Base-by-base conservation (phyloP, 164 flowering plant species). In the Annona cherimola region DNA sequence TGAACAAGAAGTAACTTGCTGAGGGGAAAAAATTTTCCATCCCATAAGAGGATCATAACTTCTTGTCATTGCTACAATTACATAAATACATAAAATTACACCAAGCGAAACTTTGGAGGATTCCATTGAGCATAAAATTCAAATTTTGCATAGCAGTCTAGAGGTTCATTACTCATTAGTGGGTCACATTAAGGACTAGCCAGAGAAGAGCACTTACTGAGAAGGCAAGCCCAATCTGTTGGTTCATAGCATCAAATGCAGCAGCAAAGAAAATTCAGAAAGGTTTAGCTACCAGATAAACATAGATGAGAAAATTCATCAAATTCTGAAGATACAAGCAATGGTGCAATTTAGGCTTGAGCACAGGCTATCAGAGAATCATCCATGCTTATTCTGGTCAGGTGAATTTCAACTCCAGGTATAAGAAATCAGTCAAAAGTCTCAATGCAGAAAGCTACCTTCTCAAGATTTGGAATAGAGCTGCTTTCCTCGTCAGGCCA, bases 401-500 rank as follows among this genome's bases (percentile, higher is more conserved):
- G 18, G 35, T 26, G 35, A 26, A 26, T 26, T 26, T 26, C 35
- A 26, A 26, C 35, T 26, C 35, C 14, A 50, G 11, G 57, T 50
- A 50, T 50, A 50, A 50, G 19, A 18, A 20, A 16, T 26, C 16
- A 61, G 26, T 20, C 42, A 65, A 7, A 7, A 12, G 6, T 1
- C 19, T 42, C 18, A 68, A 40, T 1, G 44, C 9, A 55, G 19
- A 65, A 35, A 68, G 76, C 61, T 88, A 96, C 99, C 99, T 91
- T 96, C 78, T 93, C 99, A 68, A 96, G 76, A 84, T 85, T 93
- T 61, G 97, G 99, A 67, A 71, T 86, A 35, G 96, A 88, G 81
- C 86, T 84, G 77, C 87, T 87, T 82, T 93, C 98, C 78, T 96
- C 99, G 81, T 96, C 98, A 69, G 99, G 99, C 95, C 97, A 96